Conservation (phyloP, 1,139 yeast species). For the Yamadazyma diospyri region DNA sequence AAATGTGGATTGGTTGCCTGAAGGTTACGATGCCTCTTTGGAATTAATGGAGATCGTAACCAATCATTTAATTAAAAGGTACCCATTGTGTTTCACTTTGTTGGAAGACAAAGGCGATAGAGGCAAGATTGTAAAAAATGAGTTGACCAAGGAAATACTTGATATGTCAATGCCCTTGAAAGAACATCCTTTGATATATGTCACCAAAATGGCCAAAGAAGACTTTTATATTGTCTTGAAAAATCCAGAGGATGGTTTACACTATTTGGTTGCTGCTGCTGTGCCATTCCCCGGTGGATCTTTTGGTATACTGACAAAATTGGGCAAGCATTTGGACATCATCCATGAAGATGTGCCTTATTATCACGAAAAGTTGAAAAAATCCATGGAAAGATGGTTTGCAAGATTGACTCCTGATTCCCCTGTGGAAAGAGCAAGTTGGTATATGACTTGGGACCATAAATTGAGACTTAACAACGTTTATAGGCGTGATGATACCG, state of each 20-base stretch:
- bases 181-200: constrained; percentile 59
- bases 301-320: constrained; percentile 55
- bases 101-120: constrained; percentile 32
- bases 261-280: constrained; percentile 68
- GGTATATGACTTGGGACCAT: constrained; percentile 74
- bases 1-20: constrained; percentile 67
- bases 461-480: constrained; percentile 53
- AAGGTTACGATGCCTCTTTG: constrained; percentile 56
- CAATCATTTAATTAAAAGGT: constrained; percentile 56
- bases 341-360: constrained; percentile 74
- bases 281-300: constrained; percentile 81
- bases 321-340: constrained; percentile 59
- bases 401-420: constrained; percentile 53
- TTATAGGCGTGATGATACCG: constrained; percentile 41
- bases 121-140: constrained; percentile 50
- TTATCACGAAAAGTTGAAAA: constrained; percentile 60
- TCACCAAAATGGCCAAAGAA: constrained; percentile 70
- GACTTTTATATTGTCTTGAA: constrained; percentile 63
- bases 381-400: constrained; percentile 76
- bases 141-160: constrained; percentile 56
- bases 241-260: constrained; percentile 52
- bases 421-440: constrained; percentile 72
- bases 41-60: constrained; percentile 65
- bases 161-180: constrained; percentile 59
- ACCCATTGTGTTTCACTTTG: constrained; percentile 59